Evolutionary conservation across 805 yeast genomes (phyloP), one percentile per base, ranked within the genome.

Genomic region (Candida ponderosae): DNA sequence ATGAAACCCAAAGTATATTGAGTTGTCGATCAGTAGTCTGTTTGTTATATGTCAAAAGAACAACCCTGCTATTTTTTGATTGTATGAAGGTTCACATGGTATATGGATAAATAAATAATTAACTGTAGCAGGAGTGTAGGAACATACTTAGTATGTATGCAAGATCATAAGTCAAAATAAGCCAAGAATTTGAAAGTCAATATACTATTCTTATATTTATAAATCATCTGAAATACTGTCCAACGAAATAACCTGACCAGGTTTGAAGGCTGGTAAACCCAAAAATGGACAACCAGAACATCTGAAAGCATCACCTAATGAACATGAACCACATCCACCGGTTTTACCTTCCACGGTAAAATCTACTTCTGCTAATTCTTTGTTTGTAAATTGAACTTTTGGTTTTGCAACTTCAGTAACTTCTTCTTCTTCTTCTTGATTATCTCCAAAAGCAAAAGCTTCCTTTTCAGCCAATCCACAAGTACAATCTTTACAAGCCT

Each of bases 211-310:
- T n/a, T n/a, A n/a, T n/a, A 28, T n/a, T 54, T 50, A 84, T 49
- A 84, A 68, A 57, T 86, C 95, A 58, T 83, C 95, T 30, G 81
- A 83, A 48, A 83, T 76, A 37, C 76, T 73, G 51, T 74, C 87
- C 44, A 90, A 63, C 24, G 81, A 79, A 38, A 93, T 78, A 10
- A 79, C 79, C 63, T 93, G 95, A 36, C 99, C 99, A 1, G 97
- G 98, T 62, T 88, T 88, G 72, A 93, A 93, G 4, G 99, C 97
- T 14, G 99, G 99, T 33, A 93, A 68, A 0, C 99, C 99, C 47
- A 93, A 66, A 62, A 81, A 93, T 29, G 99, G 99, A 63, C 99
- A 93, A 3, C 97, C 97, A 48, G 89, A 95, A 60, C 99, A 93
- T 54, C 99, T 71, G 65, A 93, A 93, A 0, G 98, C 98, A 60